phyloP scores from a whole-genome alignment of 2,329 filamentous ascomycete species.

The Plectosphaerella sp. region DNA sequence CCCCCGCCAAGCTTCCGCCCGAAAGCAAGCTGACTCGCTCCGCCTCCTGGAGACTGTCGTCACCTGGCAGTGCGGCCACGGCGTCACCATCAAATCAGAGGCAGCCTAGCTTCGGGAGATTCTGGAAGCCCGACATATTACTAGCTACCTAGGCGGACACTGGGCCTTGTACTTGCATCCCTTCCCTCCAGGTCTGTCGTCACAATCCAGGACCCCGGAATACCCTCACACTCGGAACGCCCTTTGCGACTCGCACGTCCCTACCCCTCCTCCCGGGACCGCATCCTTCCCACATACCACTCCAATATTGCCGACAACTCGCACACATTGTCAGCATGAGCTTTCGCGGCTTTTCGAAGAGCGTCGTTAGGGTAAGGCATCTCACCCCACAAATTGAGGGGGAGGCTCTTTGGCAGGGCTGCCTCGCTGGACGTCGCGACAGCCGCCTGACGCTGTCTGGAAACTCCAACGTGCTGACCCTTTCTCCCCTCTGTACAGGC shows the following conservation, averaged over 20 bases:
- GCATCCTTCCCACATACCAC: too few relatives aligned
- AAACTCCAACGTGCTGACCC: neutral
- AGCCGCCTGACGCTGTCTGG: neutral
- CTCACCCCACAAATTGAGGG: slow-evolving; percentile 16
- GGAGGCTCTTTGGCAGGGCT: slow-evolving; percentile 1
- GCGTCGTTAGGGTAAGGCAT: slow-evolving; percentile 69
- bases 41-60: neutral
- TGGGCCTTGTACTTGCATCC: neutral
- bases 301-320: neutral
- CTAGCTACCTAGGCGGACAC: neutral
- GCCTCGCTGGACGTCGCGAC: neutral
- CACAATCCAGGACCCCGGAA: neutral
- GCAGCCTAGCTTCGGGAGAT: neutral
- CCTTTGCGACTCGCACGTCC: too few relatives aligned
- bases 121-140: neutral
- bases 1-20: neutral
- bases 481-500: slow-evolving; percentile 43
- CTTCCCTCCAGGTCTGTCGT: neutral
- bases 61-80: neutral
- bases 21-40: neutral
- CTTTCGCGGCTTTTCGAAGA: slow-evolving; percentile 94
- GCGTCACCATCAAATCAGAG: slow-evolving; percentile 1
- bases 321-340: slow-evolving; percentile 61
- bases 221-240: neutral
- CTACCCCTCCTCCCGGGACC: too few relatives aligned